Evolutionary conservation across 805 yeast genomes (phyloP).

Genomic region (Wickerhamiella bombiphila): DNA sequence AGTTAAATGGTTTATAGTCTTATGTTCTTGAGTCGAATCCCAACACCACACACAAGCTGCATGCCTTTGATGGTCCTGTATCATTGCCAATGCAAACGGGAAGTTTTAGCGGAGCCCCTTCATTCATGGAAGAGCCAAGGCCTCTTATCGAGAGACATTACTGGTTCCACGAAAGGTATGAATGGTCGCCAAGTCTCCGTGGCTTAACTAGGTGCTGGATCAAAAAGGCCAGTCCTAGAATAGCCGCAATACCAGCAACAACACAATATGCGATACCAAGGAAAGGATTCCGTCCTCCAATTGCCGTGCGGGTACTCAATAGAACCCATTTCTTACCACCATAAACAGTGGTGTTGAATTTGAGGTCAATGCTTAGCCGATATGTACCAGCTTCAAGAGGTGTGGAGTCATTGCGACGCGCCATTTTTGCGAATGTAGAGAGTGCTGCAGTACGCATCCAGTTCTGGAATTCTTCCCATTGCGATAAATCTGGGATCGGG

Average conservation of each 20-base stretch:
- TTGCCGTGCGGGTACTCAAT: slow-evolving; percentile 61
- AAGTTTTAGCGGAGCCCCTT: too few relatives aligned
- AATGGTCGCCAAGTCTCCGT: slow-evolving; percentile 71
- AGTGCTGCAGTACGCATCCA: slow-evolving; percentile 98
- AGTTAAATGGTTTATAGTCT: too few relatives aligned
- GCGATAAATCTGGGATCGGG: slow-evolving; percentile 51
- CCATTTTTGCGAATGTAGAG: slow-evolving; percentile 75
- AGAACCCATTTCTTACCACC: slow-evolving; percentile 84
- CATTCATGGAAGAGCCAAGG: too few relatives aligned
- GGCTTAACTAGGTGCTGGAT: slow-evolving; percentile 73
- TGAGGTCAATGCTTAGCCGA: slow-evolving; percentile 47
- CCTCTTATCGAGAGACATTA: slow-evolving; percentile 7
- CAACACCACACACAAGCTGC: too few relatives aligned
- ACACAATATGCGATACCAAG: slow-evolving; percentile 75
- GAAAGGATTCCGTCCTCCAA: slow-evolving; percentile 80
- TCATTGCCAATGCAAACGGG: too few relatives aligned
- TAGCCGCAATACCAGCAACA: slow-evolving; percentile 62
- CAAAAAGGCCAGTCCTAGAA: slow-evolving; percentile 62
- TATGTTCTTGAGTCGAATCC: too few relatives aligned
- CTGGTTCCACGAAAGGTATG: slow-evolving; percentile 39
- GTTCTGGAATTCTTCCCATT: slow-evolving; percentile 77
- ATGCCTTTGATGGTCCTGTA: too few relatives aligned
- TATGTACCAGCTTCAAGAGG: slow-evolving; percentile 54
- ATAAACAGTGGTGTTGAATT: slow-evolving; percentile 68
- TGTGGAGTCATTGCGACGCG: slow-evolving; percentile 51